These are phyloP conservation scores for Trichoderma reesei DNA, from an alignment of 495 filamentous ascomycete genomes.

Conservation along the genomic window DNA sequence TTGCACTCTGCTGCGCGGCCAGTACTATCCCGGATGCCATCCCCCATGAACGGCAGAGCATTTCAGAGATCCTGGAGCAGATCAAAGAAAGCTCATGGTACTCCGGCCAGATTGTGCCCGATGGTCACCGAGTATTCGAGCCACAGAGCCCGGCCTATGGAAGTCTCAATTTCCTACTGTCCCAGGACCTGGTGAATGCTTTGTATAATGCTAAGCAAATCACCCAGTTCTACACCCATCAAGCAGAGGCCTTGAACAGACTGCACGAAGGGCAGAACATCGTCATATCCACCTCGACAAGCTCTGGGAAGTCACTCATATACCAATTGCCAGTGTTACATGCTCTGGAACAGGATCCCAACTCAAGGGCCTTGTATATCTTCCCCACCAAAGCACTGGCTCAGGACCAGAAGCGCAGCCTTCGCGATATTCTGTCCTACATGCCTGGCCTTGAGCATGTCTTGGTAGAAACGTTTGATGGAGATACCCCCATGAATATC, in stretches of 20 bases:
- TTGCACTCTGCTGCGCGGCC: conserved; percentile 20
- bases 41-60: conserved; percentile 70
- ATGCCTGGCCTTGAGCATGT: conserved; percentile 67
- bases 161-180: conserved; percentile 76
- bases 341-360: conserved; percentile 65
- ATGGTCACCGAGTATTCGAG: conserved; percentile 88
- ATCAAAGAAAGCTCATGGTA: conserved; percentile 81
- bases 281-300: conserved; percentile 89
- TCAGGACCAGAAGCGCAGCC: conserved; percentile 84
- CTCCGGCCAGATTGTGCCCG: conserved; percentile 83
- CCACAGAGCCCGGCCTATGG: conserved; percentile 75
- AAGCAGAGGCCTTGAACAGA: conserved; percentile 89
- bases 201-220: conserved; percentile 85
- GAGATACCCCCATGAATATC: conserved; percentile 77
- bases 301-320: conserved; percentile 92
- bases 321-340: conserved; percentile 93
- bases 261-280: conserved; percentile 77
- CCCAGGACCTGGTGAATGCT: conserved; percentile 87
- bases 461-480: conserved; percentile 89
- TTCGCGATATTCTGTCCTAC: conserved; percentile 72
- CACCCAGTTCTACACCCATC: conserved; percentile 82
- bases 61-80: conserved; percentile 77
- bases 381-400: conserved; percentile 97
- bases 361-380: conserved; percentile 89
- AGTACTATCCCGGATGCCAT: conserved; percentile 54